A percentile compares a stretch with the other conserved stretches of the same genome.
Evolutionary conservation across 768 basidiomycete species (phyloP).

Genomic region (Saitozyma podzolica): DNA sequence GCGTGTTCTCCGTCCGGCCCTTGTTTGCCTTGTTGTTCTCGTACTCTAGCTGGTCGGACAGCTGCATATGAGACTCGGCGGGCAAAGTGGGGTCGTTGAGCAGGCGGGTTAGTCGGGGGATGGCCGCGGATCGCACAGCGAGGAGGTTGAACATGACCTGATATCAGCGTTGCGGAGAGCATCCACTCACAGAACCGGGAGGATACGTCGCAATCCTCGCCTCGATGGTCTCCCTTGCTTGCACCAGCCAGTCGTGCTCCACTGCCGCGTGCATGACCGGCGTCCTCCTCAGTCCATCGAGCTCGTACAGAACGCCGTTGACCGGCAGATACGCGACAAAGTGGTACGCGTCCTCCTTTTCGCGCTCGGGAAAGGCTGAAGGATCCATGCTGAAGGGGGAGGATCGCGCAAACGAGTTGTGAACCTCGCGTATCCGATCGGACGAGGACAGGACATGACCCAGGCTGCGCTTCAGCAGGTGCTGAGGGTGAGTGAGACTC

Average conservation of each 20-base stretch:
- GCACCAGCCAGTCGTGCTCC: constrained; percentile 70
- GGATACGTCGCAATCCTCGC: constrained; percentile 88
- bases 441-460: constrained; percentile 53
- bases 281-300: constrained; percentile 80
- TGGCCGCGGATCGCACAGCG: constrained; percentile 77
- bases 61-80: constrained; percentile 12
- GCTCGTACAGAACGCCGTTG: constrained; percentile 81
- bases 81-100: constrained; percentile 54
- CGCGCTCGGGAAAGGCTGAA: constrained; percentile 63
- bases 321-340: constrained; percentile 91
- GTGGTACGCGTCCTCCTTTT: constrained; percentile 84
- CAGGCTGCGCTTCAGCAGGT: constrained; percentile 30
- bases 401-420: constrained; percentile 91
- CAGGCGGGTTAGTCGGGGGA: constrained; percentile 67
- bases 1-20: constrained; percentile 42
- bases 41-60: constrained; percentile 35
- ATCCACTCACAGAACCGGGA: constrained; percentile 69
- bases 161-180: constrained; percentile 8
- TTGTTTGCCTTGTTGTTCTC: constrained; percentile 35
- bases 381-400: constrained; percentile 82
- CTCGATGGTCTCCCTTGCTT: constrained; percentile 82
- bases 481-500: constrained; percentile 11
- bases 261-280: constrained; percentile 76
- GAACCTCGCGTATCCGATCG: constrained; percentile 59
- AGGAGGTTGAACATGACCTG: constrained; percentile 92